A percentile compares a stretch with the other conserved stretches of the same genome.
These are phyloP conservation scores for Penstemon newberryi DNA, from an alignment of 257 asterid genomes.

Conservation along the genomic window DNA sequence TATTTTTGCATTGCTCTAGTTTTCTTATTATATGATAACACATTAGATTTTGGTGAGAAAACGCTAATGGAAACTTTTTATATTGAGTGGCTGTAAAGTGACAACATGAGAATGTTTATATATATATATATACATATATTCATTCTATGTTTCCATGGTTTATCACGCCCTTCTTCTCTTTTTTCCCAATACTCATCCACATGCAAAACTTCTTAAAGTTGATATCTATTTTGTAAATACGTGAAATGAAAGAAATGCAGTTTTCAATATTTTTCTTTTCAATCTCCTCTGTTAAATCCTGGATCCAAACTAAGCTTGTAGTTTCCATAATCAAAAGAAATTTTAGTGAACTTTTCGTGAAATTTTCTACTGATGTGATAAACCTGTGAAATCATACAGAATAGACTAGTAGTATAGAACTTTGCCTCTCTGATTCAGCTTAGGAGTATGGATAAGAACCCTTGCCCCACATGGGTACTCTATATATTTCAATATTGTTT, in stretches of 20 bases:
- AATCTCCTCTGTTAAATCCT: background rate
- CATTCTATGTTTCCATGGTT: background rate
- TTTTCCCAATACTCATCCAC: background rate
- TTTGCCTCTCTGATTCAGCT: background rate
- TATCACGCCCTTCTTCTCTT: too few relatives aligned
- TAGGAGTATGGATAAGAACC: background rate
- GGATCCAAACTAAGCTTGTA: background rate
- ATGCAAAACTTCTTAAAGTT: background rate
- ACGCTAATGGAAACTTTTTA: background rate
- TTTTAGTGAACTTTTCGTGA: background rate
- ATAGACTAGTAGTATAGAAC: background rate
- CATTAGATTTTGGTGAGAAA: slow-evolving; percentile 16
- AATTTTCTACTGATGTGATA: background rate
- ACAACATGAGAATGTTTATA: too few relatives aligned
- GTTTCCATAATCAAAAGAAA: background rate
- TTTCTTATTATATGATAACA: slow-evolving; percentile 1
- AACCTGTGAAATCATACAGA: background rate
- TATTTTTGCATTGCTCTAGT: slow-evolving; percentile 1
- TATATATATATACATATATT: background rate
- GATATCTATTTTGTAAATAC: background rate
- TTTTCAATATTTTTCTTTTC: background rate
- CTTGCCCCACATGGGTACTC: background rate
- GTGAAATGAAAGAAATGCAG: background rate
- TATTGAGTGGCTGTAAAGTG: too few relatives aligned
- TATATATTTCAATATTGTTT: background rate